Evolutionary conservation across 1,139 yeast species (phyloP).

Genomic region (Geotrichum histeridarum): DNA sequence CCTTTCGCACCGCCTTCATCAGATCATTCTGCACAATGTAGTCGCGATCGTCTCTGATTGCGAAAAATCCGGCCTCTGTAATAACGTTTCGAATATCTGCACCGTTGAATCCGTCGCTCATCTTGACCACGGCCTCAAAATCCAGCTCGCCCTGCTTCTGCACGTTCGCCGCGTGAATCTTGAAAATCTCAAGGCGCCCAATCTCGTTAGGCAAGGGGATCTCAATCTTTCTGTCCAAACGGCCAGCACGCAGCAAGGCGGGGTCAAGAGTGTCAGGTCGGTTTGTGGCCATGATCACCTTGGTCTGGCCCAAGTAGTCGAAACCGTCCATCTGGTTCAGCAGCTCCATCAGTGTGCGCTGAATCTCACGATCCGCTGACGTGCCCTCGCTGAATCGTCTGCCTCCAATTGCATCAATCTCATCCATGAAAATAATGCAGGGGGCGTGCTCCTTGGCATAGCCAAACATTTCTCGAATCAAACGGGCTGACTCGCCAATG

Average conservation of each 20-base stretch:
- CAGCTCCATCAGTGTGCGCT: constrained; percentile 96
- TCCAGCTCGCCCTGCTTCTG: constrained; percentile 94
- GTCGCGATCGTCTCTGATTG: constrained; percentile 96
- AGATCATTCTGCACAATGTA: constrained; percentile 88
- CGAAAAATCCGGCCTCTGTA: constrained; percentile 99
- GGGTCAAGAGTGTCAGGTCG: constrained; percentile 98
- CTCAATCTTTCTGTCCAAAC: constrained; percentile 95
- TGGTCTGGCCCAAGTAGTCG: constrained; percentile 93
- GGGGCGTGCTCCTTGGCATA: constrained; percentile 98
- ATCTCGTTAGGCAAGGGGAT: constrained; percentile 95
- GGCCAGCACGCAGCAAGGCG: constrained; percentile 96
- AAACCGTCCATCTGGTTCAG: constrained; percentile 99
- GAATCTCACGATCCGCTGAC: constrained; percentile 97
- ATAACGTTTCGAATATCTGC: constrained; percentile 96
- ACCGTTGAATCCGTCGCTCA: constrained; percentile 99
- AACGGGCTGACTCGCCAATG: constrained; percentile 95
- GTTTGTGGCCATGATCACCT: constrained; percentile 98
- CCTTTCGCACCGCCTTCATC: constrained; percentile 97
- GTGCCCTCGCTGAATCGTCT: constrained; percentile 98
- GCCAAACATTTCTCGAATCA: constrained; percentile 97
- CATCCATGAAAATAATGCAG: constrained; percentile 98
- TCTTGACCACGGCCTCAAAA: constrained; percentile 92
- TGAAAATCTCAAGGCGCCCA: constrained; percentile 90
- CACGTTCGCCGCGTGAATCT: constrained; percentile 84
- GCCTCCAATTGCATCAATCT: constrained; percentile 98